These are phyloP conservation scores for Paxillus rubicundulus DNA, from an alignment of 768 basidiomycete genomes.

Conservation along the genomic window DNA sequence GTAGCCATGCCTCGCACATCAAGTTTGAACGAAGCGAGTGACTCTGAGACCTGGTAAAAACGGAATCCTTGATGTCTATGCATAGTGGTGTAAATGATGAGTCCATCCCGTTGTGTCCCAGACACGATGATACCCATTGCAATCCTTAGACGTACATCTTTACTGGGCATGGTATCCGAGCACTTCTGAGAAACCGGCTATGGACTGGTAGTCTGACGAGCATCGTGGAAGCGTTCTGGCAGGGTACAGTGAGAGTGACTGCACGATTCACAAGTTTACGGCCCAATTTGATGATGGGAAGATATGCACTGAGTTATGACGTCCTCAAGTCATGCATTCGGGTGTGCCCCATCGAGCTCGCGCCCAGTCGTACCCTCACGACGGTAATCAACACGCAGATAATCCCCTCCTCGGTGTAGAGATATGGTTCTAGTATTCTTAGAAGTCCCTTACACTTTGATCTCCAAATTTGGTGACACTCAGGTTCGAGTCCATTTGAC, in stretches of 20 bases:
- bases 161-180: neutral
- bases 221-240: neutral
- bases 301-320: too few relatives aligned
- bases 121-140: neutral
- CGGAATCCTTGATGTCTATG: constrained; percentile 1
- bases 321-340: too few relatives aligned
- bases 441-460: neutral
- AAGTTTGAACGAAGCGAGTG: neutral
- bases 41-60: neutral
- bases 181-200: neutral
- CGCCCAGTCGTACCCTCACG: too few relatives aligned
- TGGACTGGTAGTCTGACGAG: constrained; percentile 11
- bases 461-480: neutral
- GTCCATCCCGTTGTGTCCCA: neutral
- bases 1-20: constrained; percentile 20
- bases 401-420: too few relatives aligned
- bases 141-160: constrained; percentile 13
- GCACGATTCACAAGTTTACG: too few relatives aligned
- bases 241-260: neutral
- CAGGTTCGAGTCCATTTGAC: neutral
- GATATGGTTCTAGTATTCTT: neutral
- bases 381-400: too few relatives aligned
- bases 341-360: too few relatives aligned
- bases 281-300: too few relatives aligned
- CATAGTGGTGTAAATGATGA: neutral